These are phyloP conservation scores for Hymenoscyphus albidus DNA, from an alignment of 2,329 filamentous ascomycete genomes.

Conservation along the genomic window DNA sequence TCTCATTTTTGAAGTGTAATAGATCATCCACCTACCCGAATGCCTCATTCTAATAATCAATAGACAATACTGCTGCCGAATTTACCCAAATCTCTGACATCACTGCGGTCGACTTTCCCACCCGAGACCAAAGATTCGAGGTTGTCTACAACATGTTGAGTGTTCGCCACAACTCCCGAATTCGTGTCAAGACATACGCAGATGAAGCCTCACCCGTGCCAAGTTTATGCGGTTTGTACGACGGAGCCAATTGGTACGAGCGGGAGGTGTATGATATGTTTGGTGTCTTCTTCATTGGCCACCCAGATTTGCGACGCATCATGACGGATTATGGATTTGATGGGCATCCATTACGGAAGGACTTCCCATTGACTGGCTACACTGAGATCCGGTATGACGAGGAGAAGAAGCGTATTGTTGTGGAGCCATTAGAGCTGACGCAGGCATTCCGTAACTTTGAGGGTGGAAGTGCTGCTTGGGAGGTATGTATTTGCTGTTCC, in stretches of 20 bases:
- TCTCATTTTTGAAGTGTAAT: conserved; percentile 80
- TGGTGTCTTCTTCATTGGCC: conserved; percentile 91
- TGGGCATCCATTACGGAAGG: conserved; percentile 93
- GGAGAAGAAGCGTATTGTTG: conserved; percentile 99
- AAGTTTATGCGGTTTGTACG: conserved; percentile 79
- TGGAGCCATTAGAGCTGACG: conserved; percentile 94
- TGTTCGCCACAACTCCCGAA: conserved; percentile 92
- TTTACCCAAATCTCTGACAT: conserved; percentile 92
- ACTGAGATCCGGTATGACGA: conserved; percentile 98
- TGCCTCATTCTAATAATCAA: conserved; percentile 16
- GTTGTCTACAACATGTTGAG: conserved; percentile 96
- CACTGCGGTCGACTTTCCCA: conserved; percentile 93
- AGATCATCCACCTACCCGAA: background rate
- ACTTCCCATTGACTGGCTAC: conserved; percentile 96
- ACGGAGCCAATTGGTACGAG: conserved; percentile 98
- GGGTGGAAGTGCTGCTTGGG: conserved; percentile 73
- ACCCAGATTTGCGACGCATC: conserved; percentile 93
- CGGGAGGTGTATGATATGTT: conserved; percentile 97
- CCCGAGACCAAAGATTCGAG: conserved; percentile 92
- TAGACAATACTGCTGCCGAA: conserved; percentile 93
- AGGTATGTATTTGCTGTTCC: conserved; percentile 50
- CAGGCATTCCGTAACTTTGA: conserved; percentile 99
- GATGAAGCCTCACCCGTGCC: conserved; percentile 94
- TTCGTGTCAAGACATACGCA: conserved; percentile 97
- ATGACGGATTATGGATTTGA: conserved; percentile 99